Conservation (phyloP, 805 yeast species). For the Yarrowia yakushimensis region DNA sequence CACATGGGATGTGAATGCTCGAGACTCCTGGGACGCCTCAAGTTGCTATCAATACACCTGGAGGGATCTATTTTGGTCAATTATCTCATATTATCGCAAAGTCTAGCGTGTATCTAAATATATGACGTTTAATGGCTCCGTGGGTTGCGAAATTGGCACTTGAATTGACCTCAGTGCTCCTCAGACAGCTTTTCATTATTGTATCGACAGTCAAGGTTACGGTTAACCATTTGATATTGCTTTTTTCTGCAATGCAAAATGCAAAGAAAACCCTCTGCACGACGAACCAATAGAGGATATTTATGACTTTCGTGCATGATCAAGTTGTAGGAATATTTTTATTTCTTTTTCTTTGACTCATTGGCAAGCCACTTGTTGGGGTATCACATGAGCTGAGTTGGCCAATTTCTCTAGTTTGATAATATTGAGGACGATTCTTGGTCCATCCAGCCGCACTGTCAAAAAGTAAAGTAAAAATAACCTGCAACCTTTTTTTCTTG, state of each 20-base stretch:
- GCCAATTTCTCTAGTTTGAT: too few relatives aligned
- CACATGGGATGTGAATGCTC: neutral
- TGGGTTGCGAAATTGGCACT: neutral
- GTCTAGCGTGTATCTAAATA: neutral
- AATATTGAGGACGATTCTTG: too few relatives aligned
- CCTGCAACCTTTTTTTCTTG: neutral
- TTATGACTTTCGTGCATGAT: neutral
- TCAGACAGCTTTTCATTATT: too few relatives aligned
- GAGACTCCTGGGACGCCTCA: too few relatives aligned
- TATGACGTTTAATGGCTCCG: neutral
- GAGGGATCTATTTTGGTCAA: neutral
- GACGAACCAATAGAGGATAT: neutral
- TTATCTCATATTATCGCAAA: neutral
- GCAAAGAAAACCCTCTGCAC: neutral
- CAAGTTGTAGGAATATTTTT: too few relatives aligned
- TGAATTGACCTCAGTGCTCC: neutral
- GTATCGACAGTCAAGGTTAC: neutral
- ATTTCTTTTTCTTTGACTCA: too few relatives aligned
- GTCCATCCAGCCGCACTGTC: too few relatives aligned
- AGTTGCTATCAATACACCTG: too few relatives aligned
- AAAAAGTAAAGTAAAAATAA: too few relatives aligned
- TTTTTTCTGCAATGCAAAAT: neutral
- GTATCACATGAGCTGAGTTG: too few relatives aligned
- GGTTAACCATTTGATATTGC: neutral
- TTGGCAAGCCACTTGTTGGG: too few relatives aligned